Evolutionary conservation across 257 asterid genomes (phyloP), one percentile per base, ranked within the genome.

Genomic region (Capsicum rhomboideum): DNA sequence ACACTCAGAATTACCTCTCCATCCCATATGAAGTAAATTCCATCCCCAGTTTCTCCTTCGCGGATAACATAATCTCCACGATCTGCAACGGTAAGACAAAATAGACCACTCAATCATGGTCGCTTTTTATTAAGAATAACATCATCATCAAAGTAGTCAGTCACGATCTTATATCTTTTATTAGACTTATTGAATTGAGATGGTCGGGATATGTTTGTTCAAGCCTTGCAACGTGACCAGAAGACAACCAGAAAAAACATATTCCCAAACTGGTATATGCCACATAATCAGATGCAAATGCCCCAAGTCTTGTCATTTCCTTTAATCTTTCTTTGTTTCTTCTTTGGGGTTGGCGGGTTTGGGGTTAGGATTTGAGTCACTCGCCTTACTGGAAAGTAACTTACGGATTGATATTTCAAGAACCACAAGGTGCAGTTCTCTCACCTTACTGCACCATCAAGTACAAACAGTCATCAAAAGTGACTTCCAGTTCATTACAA

Each of bases 11-110:
- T 79, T 86, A 93, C 99, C 95, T 91, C 97, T 86, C 98, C 99
- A 52, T 92, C 95, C 98, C 96, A 96, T 77, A 96, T 86, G 86
- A 96, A 92, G 88, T 93, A 94, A 77, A 93, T 83, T 66, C 99
- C 99, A 86, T 90, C 93, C 40, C 93, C 94, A 13, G 83, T 88
- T 50, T 94, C 97, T 78, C 98, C 98, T 90, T 94, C 97, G 6
- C 91, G 96, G 84, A 94, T 91, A 21, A 96, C 89, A 87, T 90
- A 87, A 28, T 93, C 97, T 75, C 98, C 99, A 82, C 87, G 84
- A 50, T 92, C 99, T 96, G 84, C 79, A 68, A 23, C 58, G 52
- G 5, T 8, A 71, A 78, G 79, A 59, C 20, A 54, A 53, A 11
- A 21, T n/a, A 37, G 59, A 66, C 14, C 58, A 11, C 2, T 10